Evolutionary conservation across 1,284 basidiomycete species (phyloP).

Genomic region (Schizophyllum amplum): DNA sequence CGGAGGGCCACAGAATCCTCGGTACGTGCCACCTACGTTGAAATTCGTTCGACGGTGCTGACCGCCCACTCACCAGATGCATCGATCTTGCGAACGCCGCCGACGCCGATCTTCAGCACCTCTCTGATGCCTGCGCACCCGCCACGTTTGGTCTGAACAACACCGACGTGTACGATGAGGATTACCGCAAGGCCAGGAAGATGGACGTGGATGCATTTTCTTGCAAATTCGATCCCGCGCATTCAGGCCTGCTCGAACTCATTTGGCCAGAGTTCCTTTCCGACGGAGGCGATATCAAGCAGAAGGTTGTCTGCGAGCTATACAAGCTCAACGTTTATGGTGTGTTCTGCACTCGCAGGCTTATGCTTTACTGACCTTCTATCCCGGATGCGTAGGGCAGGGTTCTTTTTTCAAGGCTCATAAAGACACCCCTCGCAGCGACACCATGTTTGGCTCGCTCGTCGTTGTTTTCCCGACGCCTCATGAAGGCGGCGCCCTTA

Average conservation of each 20-base stretch:
- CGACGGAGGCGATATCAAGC: no score
- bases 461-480: constrained; percentile 30
- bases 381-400: constrained; percentile 14
- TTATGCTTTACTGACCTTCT: background rate
- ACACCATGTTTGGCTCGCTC: constrained; percentile 24
- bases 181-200: no score
- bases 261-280: constrained; percentile 12
- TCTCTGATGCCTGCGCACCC: no score
- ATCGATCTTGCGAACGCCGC: no score
- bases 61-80: constrained; percentile 5
- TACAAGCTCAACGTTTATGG: constrained; percentile 18
- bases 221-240: constrained; percentile 2
- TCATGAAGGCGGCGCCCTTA: constrained; percentile 29
- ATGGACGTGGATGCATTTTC: constrained; percentile 1
- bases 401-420: no score
- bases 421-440: constrained; percentile 21
- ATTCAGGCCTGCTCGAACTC: constrained; percentile 4
- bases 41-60: no score
- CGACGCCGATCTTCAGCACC: no score
- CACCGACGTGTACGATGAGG: no score
- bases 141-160: no score
- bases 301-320: constrained; percentile 15
- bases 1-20: no score
- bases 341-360: background rate
- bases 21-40: no score